Conservation (phyloP, 441 rosid species). For the Rhodomyrtus psidioides region DNA sequence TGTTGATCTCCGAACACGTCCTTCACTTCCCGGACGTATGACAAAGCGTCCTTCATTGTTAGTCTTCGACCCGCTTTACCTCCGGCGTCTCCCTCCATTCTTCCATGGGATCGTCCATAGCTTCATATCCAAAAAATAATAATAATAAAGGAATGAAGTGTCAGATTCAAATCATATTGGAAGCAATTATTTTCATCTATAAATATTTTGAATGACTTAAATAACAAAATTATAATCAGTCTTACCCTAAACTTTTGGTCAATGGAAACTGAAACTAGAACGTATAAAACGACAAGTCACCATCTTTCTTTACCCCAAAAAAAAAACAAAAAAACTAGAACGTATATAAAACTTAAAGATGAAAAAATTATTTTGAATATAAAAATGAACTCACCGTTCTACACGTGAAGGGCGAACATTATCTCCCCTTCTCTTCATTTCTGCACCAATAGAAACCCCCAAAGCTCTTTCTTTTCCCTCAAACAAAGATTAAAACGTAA, state of each 20-base stretch:
- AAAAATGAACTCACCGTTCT: constrained; percentile 57
- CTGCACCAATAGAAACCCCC: constrained; percentile 15
- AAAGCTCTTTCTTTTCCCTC: neutral
- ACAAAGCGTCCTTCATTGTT: constrained; percentile 75
- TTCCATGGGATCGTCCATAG: constrained; percentile 43
- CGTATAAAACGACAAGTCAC: too few species aligned
- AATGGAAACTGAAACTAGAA: neutral
- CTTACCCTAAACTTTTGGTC: neutral
- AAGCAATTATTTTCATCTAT: neutral
- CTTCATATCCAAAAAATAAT: constrained; percentile 33
- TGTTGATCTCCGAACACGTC: constrained; percentile 84
- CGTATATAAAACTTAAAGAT: too few species aligned
- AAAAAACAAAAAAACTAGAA: too few species aligned
- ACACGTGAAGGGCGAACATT: constrained; percentile 50
- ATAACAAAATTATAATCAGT: neutral
- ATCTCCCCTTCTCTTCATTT: constrained; percentile 76
- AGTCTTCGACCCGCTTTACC: constrained; percentile 41
- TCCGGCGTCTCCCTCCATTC: constrained; percentile 10
- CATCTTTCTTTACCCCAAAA: too few species aligned
- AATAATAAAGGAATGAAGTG: neutral
- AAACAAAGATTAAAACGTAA: neutral
- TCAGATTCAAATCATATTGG: neutral
- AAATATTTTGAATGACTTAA: neutral
- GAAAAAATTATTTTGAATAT: neutral
- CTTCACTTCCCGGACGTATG: constrained; percentile 81